These are phyloP conservation scores for Athelia sp. DNA, from an alignment of 1,284 basidiomycete genomes.

Conservation along the genomic window DNA sequence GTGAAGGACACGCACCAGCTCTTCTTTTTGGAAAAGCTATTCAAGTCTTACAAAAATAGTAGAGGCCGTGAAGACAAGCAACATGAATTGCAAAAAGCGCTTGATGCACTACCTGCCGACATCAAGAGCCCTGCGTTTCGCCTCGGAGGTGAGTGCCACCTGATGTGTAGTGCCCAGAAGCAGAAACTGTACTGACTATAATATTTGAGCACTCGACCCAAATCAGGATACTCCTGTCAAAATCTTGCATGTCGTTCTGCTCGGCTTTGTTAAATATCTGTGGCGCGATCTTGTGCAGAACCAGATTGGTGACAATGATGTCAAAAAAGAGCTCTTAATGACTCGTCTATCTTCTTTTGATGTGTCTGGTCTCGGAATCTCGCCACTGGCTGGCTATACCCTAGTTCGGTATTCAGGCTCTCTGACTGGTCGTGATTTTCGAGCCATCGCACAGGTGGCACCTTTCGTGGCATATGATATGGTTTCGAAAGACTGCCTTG, in stretches of 20 bases:
- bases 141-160: neutral
- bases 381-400: constrained; percentile 14
- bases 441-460: constrained; percentile 20
- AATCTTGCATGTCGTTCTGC: constrained; percentile 29
- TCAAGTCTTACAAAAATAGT: neutral
- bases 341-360: constrained; percentile 19
- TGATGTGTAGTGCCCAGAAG: neutral
- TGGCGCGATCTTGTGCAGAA: constrained; percentile 26
- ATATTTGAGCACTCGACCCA: constrained; percentile 22
- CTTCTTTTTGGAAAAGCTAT: neutral
- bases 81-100: neutral
- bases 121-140: constrained; percentile 5
- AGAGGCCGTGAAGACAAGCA: neutral
- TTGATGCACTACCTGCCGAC: neutral
- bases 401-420: constrained; percentile 25
- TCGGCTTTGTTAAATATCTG: constrained; percentile 33
- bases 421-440: constrained; percentile 25
- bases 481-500: constrained; percentile 7
- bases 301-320: constrained; percentile 3
- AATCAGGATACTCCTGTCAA: constrained; percentile 30
- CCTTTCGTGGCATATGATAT: constrained; percentile 21
- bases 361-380: constrained; percentile 18
- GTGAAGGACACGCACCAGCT: neutral
- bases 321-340: constrained; percentile 12
- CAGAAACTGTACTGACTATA: neutral